Evolutionary conservation across 2,329 filamentous ascomycete species (phyloP).

Genomic region (Fusarium sp.): DNA sequence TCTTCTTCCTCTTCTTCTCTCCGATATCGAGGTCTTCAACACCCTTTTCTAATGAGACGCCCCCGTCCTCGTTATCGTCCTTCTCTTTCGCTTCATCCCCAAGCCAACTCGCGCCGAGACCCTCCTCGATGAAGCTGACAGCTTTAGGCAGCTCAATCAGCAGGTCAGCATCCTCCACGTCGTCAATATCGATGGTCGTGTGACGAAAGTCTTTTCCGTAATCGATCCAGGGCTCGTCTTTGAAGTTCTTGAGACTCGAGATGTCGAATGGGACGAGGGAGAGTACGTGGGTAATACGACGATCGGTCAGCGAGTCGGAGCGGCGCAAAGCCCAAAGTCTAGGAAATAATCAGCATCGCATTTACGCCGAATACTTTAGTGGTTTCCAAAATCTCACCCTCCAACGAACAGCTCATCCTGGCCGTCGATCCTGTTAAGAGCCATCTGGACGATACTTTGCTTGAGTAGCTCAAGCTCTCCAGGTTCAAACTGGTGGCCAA

Average conservation of each 20-base stretch:
- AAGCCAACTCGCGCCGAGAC: constrained; percentile 60
- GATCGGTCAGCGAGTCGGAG: constrained; percentile 75
- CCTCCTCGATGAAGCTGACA: constrained; percentile 86
- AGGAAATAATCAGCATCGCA: constrained; percentile 24
- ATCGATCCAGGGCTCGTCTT: constrained; percentile 63
- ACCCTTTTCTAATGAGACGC: constrained; percentile 40
- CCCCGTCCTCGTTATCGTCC: constrained; percentile 35
- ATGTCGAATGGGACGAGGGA: constrained; percentile 76
- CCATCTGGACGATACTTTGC: constrained; percentile 56
- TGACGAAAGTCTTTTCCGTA: constrained; percentile 74
- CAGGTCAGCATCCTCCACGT: constrained; percentile 90
- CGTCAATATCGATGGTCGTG: constrained; percentile 86
- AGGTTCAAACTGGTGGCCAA: constrained; percentile 41
- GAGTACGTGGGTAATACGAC: constrained; percentile 90
- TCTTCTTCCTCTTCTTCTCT: constrained; percentile 33
- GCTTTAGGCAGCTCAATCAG: constrained; percentile 83
- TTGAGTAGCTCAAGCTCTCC: constrained; percentile 49
- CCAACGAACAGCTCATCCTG: constrained; percentile 58
- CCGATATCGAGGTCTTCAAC: constrained; percentile 32
- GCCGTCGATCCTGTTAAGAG: constrained; percentile 59
- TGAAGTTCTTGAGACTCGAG: constrained; percentile 58
- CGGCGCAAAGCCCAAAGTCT: constrained; percentile 83
- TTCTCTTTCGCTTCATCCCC: constrained; percentile 14
- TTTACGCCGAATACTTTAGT: constrained; percentile 2
- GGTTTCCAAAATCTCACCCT: constrained; percentile 51